phyloP scores from a whole-genome alignment of 148 eudicot species.

The Dianthus caryophyllus region DNA sequence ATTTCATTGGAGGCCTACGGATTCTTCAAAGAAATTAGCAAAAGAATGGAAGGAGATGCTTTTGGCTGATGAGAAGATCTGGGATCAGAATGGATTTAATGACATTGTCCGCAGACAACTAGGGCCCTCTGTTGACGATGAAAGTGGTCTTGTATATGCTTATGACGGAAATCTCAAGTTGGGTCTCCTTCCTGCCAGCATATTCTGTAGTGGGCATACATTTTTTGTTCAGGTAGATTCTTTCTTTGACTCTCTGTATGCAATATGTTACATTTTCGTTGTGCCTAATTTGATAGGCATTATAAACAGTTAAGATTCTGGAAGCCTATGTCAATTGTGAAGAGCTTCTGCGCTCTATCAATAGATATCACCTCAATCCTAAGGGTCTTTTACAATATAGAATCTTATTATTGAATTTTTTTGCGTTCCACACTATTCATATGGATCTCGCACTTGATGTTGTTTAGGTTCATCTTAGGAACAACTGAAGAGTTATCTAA shows the following conservation, averaged over 20 bases:
- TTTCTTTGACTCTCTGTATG: neutral
- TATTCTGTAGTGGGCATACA: conserved; percentile 96
- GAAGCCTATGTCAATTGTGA: neutral
- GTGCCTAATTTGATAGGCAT: neutral
- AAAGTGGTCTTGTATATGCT: conserved; percentile 85
- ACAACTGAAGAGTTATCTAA: neutral
- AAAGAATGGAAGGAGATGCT: conserved; percentile 95
- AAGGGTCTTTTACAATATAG: neutral
- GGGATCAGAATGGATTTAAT: conserved; percentile 98
- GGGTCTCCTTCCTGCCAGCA: conserved; percentile 88
- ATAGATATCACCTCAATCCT: neutral
- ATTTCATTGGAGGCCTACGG: conserved; percentile 92
- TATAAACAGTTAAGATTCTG: neutral
- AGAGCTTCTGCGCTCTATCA: neutral
- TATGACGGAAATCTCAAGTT: conserved; percentile 89
- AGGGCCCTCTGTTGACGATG: conserved; percentile 91
- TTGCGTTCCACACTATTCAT: neutral
- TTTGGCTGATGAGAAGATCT: conserved; percentile 73
- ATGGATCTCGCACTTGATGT: neutral
- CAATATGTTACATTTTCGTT: neutral
- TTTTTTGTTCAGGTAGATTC: conserved; percentile 81
- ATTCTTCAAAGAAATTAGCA: conserved; percentile 74
- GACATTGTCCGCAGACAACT: conserved; percentile 66
- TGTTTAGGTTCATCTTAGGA: neutral
- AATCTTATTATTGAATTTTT: neutral